Evolutionary conservation across 495 filamentous ascomycete species (phyloP), one percentile per base, ranked within the genome.

Genomic region (Aspergillus homomorphus): DNA sequence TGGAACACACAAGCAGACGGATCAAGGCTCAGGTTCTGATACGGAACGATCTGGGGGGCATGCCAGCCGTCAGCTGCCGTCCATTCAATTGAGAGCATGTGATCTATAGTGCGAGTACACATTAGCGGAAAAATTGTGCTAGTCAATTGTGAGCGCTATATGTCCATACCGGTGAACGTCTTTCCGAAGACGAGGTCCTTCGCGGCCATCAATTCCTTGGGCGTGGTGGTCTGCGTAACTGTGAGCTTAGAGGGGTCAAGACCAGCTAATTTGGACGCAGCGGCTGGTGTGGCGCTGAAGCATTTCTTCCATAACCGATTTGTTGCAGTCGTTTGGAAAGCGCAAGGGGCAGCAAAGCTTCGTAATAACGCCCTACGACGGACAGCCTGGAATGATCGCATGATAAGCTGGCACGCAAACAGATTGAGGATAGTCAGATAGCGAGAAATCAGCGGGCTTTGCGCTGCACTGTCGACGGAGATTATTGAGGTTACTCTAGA

Each of bases 81-180:
- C 94, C 94, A 98, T 82, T 98, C 93, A 58, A 95, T 79, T 38
- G 87, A 87, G 61, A 98, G 85, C 95, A 98, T 98, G 75, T 98
- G 94, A 77, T 96, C 93, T 92, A 65, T 9, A 43, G 45, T 15
- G 51, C n/a, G 28, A 54, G 19, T 2, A 20, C 30, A 16, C 28
- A 54, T 71, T 56, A 74, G 70, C 30, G 61, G 41, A n/a, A 33
- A 45, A 45, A 12, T 22, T 9, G 15, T 20, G 18, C 22, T 41
- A 18, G 48, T 10, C n/a, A 24, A 14, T 9, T 38, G 12, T 12
- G 7, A 33, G 38, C 14, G 48, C 28, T 10, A 20, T 42, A 44
- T 54, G 21, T 26, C 23, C 66, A 41, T 73, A 91, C 90, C 91
- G 56, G 92, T 96, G 72, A 98, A 98, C 19, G 84, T 88, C 58